These are phyloP conservation scores for Talaromyces sp. DNA, from an alignment of 2,329 filamentous ascomycete species.

Conservation along the genomic window DNA sequence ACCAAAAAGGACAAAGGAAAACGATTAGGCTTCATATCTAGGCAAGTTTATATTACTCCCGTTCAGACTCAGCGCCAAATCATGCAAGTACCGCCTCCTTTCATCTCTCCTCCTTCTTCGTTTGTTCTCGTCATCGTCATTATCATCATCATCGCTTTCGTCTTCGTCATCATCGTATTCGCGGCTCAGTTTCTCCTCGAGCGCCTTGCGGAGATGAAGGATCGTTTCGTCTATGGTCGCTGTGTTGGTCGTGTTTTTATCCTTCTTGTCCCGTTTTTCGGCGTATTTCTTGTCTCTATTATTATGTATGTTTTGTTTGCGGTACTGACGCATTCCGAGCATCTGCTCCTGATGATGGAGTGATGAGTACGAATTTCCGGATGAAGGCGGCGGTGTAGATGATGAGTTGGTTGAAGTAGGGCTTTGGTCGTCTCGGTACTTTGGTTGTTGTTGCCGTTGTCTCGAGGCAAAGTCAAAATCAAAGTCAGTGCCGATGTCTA, in stretches of 20 bases:
- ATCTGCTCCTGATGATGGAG: conserved; percentile 1
- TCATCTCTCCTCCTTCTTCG: neutral
- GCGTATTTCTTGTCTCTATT: neutral
- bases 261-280: neutral
- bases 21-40: conserved; percentile 10
- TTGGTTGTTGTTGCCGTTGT: neutral
- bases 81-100: conserved; percentile 4
- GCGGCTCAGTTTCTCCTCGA: conserved; percentile 5
- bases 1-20: neutral
- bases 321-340: neutral
- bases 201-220: conserved; percentile 11
- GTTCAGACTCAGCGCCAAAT: conserved; percentile 1
- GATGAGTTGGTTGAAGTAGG: conserved; percentile 1
- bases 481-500: conserved; percentile 1
- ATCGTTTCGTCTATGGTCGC: conserved; percentile 6
- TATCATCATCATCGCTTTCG: neutral
- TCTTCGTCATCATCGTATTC: neutral
- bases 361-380: neutral
- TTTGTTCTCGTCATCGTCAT: neutral
- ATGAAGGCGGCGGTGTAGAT: neutral
- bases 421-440: neutral
- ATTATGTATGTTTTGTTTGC: neutral
- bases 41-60: conserved; percentile 10
- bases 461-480: conserved; percentile 1
- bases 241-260: neutral